Evolutionary conservation across 23 red algal species (phyloP).

Genomic region (Pyropia haitanensis): DNA sequence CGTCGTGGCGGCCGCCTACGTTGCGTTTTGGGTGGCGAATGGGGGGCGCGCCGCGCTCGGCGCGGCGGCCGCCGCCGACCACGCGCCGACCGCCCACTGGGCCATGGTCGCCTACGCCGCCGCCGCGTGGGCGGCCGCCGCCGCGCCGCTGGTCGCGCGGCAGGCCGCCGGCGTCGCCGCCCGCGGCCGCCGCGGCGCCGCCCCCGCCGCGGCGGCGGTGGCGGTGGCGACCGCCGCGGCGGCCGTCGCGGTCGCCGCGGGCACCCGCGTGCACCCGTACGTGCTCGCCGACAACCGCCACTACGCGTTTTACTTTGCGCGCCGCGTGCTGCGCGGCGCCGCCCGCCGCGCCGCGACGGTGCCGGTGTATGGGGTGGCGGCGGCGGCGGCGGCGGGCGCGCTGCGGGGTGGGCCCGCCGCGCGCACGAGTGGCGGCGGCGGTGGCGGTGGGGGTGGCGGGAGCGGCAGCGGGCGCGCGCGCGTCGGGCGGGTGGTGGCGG

Average conservation of each 20-base stretch:
- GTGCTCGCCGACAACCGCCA: constrained; percentile 90
- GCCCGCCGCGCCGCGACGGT: constrained; percentile 11
- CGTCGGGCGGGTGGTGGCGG: no score
- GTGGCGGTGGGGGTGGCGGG: not conserved
- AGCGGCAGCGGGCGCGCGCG: no score
- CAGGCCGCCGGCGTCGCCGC: not conserved
- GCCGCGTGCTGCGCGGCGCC: constrained; percentile 21
- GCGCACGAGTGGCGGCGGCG: not conserved
- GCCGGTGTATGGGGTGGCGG: constrained; percentile 40
- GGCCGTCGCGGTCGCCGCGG: constrained; percentile 10
- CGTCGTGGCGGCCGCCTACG: not conserved
- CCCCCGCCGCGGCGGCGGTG: not conserved
- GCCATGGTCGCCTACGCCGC: constrained; percentile 46
- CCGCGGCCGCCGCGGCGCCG: not conserved
- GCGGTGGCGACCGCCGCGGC: constrained; percentile 7
- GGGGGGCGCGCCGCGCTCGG: not conserved
- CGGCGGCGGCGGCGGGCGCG: not conserved
- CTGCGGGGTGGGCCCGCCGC: not conserved
- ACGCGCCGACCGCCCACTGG: constrained; percentile 21
- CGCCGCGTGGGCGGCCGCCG: constrained; percentile 13
- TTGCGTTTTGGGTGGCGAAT: constrained; percentile 3
- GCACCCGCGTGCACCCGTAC: constrained; percentile 70
- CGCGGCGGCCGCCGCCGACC: constrained; percentile 12
- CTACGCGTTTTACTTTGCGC: constrained; percentile 74
- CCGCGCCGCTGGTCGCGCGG: constrained; percentile 3